These are phyloP conservation scores for Phanerochaete carnosa DNA, from an alignment of 768 basidiomycete genomes.

Conservation along the genomic window DNA sequence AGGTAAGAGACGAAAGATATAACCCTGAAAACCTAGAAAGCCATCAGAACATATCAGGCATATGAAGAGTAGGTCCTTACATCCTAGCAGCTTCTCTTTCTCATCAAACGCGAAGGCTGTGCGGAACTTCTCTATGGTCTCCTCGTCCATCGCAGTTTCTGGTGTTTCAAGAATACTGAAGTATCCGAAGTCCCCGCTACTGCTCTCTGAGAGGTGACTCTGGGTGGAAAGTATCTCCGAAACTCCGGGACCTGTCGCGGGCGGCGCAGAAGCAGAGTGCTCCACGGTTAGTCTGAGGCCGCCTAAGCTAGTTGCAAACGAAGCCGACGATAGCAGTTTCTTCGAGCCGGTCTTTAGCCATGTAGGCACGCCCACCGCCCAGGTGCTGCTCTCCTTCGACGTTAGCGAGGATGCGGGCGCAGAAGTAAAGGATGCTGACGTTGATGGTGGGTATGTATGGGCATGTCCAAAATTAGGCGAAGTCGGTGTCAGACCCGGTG, in stretches of 20 bases:
- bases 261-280: constrained; percentile 19
- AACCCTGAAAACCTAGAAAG: constrained; percentile 80
- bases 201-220: constrained; percentile 14
- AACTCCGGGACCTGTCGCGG: constrained; percentile 36
- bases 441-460: constrained; percentile 82
- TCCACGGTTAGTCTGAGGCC: constrained; percentile 13
- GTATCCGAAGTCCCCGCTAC: constrained; percentile 55
- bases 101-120: constrained; percentile 83
- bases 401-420: constrained; percentile 46
- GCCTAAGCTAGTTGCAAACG: not conserved
- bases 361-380: constrained; percentile 57
- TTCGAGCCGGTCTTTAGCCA: constrained; percentile 51
- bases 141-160: constrained; percentile 56
- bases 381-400: constrained; percentile 35
- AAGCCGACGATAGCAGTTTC: constrained; percentile 21
- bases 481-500: constrained; percentile 21
- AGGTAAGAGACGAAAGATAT: constrained; percentile 86
- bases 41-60: not conserved
- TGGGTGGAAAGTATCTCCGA: constrained; percentile 58
- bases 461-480: constrained; percentile 31
- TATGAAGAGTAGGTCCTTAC: constrained; percentile 47
- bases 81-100: constrained; percentile 81
- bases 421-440: constrained; percentile 42
- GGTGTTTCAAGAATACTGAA: constrained; percentile 80
- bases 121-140: constrained; percentile 73